These are phyloP conservation scores for Rhamnella rubrinervis DNA, from an alignment of 331 rosid species.

Conservation along the genomic window DNA sequence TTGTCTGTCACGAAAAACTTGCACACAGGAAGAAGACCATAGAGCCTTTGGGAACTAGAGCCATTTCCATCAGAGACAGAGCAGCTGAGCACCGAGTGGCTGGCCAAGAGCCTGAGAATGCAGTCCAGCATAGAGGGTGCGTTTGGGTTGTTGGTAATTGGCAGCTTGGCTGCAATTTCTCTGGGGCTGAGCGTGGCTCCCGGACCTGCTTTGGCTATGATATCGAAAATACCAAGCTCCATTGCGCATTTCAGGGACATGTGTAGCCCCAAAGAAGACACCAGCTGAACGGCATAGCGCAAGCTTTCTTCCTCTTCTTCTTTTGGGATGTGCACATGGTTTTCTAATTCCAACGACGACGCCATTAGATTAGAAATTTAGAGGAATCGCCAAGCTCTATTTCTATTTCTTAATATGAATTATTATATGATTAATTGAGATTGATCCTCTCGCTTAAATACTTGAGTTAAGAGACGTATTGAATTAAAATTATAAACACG, in stretches of 20 bases:
- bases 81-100: slow-evolving; percentile 37
- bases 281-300: slow-evolving; percentile 24
- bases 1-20: slow-evolving; percentile 25
- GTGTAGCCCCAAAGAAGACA: slow-evolving; percentile 4
- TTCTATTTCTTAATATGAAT: too few relatives aligned
- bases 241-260: slow-evolving; percentile 27
- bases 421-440: too few relatives aligned
- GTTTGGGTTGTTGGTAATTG: slow-evolving; percentile 28
- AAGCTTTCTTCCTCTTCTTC: slow-evolving; percentile 22
- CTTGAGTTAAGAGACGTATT: too few relatives aligned
- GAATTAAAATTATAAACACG: too few relatives aligned
- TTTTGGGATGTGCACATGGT: not conserved
- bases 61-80: slow-evolving; percentile 7
- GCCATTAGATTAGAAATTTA: too few relatives aligned
- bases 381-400: too few relatives aligned
- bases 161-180: slow-evolving; percentile 28
- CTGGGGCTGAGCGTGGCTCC: slow-evolving; percentile 27
- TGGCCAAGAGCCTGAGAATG: slow-evolving; percentile 37
- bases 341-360: not conserved
- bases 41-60: slow-evolving; percentile 22
- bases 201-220: slow-evolving; percentile 33
- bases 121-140: slow-evolving; percentile 39
- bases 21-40: slow-evolving; percentile 31
- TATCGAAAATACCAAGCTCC: slow-evolving; percentile 40
- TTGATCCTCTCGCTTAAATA: too few relatives aligned